Conservation (phyloP, 1,284 basidiomycete species). For the Papiliotrema nemorosa region DNA sequence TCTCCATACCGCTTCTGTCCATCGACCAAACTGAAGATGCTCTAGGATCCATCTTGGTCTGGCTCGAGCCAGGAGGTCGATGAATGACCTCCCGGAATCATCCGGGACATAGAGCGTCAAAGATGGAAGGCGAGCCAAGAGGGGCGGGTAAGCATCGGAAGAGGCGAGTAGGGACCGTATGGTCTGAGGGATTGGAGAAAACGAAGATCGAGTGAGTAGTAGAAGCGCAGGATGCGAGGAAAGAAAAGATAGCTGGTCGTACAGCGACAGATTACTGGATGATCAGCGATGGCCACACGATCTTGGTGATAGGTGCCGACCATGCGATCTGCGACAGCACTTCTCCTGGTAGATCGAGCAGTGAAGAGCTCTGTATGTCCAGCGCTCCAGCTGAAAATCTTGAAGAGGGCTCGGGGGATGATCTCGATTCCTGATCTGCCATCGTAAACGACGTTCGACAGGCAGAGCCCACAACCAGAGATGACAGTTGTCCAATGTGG, state of each 20-base stretch:
- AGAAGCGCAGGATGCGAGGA: conserved; percentile 30
- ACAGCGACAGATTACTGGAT: conserved; percentile 31
- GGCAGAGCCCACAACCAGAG: too few species aligned
- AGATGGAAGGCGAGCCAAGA: conserved; percentile 32
- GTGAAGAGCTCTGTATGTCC: too few species aligned
- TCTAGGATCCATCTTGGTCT: conserved; percentile 43
- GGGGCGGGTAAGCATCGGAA: conserved; percentile 33
- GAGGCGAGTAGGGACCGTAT: conserved; percentile 18
- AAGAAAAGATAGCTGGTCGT: conserved; percentile 29
- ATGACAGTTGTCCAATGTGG: too few species aligned
- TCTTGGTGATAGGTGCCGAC: conserved; percentile 12
- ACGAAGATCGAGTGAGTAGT: conserved; percentile 26
- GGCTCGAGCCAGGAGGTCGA: conserved; percentile 35
- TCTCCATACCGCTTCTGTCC: conserved; percentile 35
- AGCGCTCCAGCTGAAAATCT: too few species aligned
- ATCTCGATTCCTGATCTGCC: too few species aligned
- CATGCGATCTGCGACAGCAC: conserved; percentile 36
- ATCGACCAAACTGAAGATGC: conserved; percentile 29
- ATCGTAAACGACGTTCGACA: too few species aligned
- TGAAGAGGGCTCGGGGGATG: too few species aligned
- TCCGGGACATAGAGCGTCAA: conserved; percentile 25
- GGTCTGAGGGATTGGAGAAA: conserved; percentile 31
- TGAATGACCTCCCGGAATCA: conserved; percentile 24
- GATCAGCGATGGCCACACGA: not conserved
- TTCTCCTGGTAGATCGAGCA: conserved; percentile 38